These are phyloP conservation scores for Lachnellula hyalina DNA, from an alignment of 2,329 filamentous ascomycete genomes.

Conservation along the genomic window DNA sequence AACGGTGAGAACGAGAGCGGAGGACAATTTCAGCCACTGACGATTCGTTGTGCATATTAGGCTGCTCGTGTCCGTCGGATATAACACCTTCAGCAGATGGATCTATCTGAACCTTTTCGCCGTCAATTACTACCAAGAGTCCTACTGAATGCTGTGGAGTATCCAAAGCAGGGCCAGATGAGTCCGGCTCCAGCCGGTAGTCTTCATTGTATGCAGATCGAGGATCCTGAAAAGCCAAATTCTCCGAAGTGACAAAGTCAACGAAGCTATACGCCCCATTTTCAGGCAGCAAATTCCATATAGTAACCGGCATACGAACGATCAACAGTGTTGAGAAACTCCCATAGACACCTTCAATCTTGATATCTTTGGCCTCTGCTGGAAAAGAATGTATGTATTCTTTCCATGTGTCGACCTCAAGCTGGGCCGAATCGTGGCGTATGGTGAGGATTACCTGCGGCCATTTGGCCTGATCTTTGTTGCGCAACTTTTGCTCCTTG, in stretches of 20 bases:
- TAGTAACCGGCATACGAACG: slow-evolving; percentile 3
- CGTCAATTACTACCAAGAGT: no score
- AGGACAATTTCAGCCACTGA: no score
- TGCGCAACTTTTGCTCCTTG: neutral
- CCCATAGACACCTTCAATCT: slow-evolving; percentile 6
- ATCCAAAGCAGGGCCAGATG: no score
- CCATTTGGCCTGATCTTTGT: neutral
- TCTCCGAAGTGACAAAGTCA: slow-evolving; percentile 6
- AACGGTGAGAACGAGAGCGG: no score
- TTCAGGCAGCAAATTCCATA: slow-evolving; percentile 9
- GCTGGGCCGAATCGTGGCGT: neutral
- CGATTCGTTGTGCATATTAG: no score
- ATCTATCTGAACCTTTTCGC: no score
- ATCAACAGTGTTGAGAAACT: slow-evolving; percentile 10
- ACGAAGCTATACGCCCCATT: slow-evolving; percentile 10
- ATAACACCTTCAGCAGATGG: no score
- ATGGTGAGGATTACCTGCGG: neutral
- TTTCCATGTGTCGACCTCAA: neutral
- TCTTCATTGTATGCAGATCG: no score
- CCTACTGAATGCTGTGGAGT: no score
- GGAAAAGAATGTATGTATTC: slow-evolving; percentile 3
- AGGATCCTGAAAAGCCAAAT: neutral
- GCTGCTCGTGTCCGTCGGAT: no score
- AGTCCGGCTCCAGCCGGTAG: no score
- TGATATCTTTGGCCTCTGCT: neutral